A percentile compares a stretch with the other conserved stretches of the same genome.
These are phyloP conservation scores for Guillardia theta DNA, from an alignment of 78 protist genomes.

Conservation along the genomic window DNA sequence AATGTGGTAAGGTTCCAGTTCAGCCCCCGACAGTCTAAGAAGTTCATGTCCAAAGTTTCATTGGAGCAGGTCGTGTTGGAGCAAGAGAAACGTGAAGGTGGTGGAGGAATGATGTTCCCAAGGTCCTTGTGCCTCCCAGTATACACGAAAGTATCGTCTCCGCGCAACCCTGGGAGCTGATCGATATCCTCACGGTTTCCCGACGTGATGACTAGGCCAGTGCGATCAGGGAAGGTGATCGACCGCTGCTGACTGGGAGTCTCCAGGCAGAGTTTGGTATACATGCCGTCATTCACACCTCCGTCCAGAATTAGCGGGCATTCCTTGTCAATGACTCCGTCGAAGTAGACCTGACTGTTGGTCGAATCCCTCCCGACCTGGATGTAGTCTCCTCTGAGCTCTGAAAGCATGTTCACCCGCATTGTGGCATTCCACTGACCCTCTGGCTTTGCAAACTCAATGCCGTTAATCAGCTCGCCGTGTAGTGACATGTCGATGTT, in stretches of 20 bases:
- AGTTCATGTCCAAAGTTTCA: background rate
- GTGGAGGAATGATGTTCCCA: background rate
- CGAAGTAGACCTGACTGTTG: background rate
- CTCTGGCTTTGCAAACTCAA: slow-evolving; percentile 12
- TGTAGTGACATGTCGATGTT: background rate
- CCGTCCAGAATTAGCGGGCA: background rate
- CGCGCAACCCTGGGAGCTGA: background rate
- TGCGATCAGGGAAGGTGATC: background rate
- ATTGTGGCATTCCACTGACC: background rate
- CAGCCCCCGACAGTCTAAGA: no score
- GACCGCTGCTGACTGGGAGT: background rate
- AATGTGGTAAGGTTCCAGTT: background rate
- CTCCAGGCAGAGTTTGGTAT: background rate
- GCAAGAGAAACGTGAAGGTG: background rate
- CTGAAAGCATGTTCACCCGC: background rate
- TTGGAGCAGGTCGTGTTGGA: background rate
- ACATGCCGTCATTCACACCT: background rate
- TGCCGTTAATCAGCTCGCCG: background rate
- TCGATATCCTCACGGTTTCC: background rate
- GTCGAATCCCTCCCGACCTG: background rate
- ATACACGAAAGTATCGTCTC: background rate
- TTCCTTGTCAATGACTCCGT: background rate
- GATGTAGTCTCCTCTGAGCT: background rate
- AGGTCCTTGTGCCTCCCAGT: background rate
- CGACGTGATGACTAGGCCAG: slow-evolving; percentile 23